These are phyloP conservation scores for Oryza glaberrima DNA, from an alignment of 176 grass and related monocot species.

Conservation along the genomic window DNA sequence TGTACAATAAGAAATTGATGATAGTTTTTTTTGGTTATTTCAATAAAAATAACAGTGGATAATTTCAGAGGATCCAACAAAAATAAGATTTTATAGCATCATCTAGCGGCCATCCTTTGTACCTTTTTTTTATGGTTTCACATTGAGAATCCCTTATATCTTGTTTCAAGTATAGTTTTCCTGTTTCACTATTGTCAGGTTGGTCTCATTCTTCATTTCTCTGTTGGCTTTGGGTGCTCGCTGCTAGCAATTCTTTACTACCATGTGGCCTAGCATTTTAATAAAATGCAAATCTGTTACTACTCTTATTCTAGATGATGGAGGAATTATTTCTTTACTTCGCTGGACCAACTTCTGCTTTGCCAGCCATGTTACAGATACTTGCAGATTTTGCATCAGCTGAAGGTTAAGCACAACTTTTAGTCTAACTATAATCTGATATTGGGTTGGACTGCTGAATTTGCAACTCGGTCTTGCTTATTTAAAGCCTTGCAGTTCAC, in stretches of 20 bases:
- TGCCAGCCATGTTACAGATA: slow-evolving; percentile 96
- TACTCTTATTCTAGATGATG: slow-evolving; percentile 69
- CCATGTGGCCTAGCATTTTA: background rate
- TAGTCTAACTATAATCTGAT: slow-evolving; percentile 41
- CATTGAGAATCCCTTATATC: background rate
- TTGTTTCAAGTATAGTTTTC: background rate
- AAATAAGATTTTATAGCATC: background rate
- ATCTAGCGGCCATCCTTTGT: slow-evolving; percentile 11
- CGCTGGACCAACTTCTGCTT: slow-evolving; percentile 86
- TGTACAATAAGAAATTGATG: background rate
- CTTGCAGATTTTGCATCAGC: slow-evolving; percentile 86
- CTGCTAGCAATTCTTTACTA: slow-evolving; percentile 15
- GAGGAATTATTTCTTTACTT: slow-evolving; percentile 96
- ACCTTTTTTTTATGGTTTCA: background rate
- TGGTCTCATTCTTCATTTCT: slow-evolving; percentile 21
- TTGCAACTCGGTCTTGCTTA: slow-evolving; percentile 49
- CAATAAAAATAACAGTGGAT: slow-evolving; percentile 7
- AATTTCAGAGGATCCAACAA: slow-evolving; percentile 13
- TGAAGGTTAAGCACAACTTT: slow-evolving; percentile 70
- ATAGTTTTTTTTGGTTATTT: slow-evolving; percentile 26
- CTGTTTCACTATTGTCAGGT: background rate
- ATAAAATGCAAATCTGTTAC: slow-evolving; percentile 21
- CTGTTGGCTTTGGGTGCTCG: slow-evolving; percentile 13
- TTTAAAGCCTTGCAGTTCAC: slow-evolving; percentile 97
- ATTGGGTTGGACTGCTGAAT: slow-evolving; percentile 54